Conservation (phyloP, 257 asterid genomes). For the Jacaranda mimosifolia region DNA sequence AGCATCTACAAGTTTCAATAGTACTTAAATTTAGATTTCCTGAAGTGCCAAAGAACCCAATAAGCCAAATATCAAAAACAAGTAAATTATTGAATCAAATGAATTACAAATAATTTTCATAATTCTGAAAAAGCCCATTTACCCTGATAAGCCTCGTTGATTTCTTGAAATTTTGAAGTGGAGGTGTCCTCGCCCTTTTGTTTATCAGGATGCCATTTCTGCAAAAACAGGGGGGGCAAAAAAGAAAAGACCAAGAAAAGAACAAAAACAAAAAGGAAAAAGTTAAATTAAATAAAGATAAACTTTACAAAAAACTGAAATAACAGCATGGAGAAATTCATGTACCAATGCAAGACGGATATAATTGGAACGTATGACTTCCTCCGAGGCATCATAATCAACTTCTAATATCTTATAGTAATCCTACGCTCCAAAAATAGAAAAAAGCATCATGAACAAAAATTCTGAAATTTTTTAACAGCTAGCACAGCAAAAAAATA, state of each 20-base stretch:
- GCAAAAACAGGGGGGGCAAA: slow-evolving; percentile 19
- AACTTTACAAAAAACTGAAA: background rate
- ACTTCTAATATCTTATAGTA: slow-evolving; percentile 86
- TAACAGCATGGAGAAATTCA: slow-evolving; percentile 4
- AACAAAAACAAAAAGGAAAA: background rate
- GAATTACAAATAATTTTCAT: background rate
- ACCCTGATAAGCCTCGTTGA: slow-evolving; percentile 93
- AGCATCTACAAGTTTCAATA: background rate
- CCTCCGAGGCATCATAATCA: slow-evolving; percentile 91
- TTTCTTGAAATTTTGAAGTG: slow-evolving; percentile 89
- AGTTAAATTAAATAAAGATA: background rate
- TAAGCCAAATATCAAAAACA: background rate
- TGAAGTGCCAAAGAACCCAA: background rate
- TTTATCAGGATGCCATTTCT: slow-evolving; percentile 99
- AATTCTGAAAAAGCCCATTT: slow-evolving; percentile 25
- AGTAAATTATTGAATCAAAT: background rate
- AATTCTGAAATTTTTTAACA: too few species aligned
- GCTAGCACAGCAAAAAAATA: background rate
- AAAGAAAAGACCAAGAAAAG: background rate
- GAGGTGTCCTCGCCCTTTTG: slow-evolving; percentile 68
- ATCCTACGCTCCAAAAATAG: slow-evolving; percentile 56
- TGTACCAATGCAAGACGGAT: slow-evolving; percentile 94
- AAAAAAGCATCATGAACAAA: background rate
- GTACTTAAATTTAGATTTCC: background rate
- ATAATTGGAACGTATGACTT: slow-evolving; percentile 80